Evolutionary conservation across 768 basidiomycete species (phyloP), one percentile per base, ranked within the genome.

Genomic region (Suillus weaverae): DNA sequence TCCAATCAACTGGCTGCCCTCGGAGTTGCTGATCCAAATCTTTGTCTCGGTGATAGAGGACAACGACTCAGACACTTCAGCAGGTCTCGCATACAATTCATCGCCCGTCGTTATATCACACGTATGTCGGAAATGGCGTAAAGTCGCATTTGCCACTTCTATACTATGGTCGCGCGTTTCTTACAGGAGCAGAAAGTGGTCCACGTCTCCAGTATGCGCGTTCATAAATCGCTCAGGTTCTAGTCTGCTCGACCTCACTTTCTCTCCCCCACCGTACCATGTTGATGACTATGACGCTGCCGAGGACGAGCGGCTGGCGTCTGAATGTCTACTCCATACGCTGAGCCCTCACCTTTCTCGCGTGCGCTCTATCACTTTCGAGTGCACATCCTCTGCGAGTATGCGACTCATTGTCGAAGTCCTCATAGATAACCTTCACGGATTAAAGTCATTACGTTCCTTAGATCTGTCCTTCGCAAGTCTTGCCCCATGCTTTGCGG

Each of bases 1-100:
- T 32, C 84, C 85, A 18, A 77, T 85, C 62, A 80, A 84, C 66
- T 83, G 82, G 80, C 79, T 86, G 54, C 85, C 85, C 16, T 64
- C 77, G 43, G 85, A 86, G 66, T 71, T 85, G 22, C 78, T 86
- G 48, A 67, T 76, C 44, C 76, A 80, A 8, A 77, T 85, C 60
- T 86, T 86, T 65, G 64, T 76, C 61, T 67, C 76, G 33, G 69
- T 70, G 43, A 59, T 67, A 41, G 68, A 70, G 64, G 73, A 76
- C 44, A 69, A 73, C 60, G 68, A 67, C 62, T 39, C 67, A 32
- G 76, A 74, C 53, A 53, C 70, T 30, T 32, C 62, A 30, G 63
- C 69, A 56, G 73, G 71, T 59, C 66, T 74, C 44, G 60, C 71
- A 35, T 75, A 67, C 64, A 76, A 77, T 65, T 68, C 72, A 43